Conservation (phyloP, 306 rosid genomes). For the Prosopis cineraria region DNA sequence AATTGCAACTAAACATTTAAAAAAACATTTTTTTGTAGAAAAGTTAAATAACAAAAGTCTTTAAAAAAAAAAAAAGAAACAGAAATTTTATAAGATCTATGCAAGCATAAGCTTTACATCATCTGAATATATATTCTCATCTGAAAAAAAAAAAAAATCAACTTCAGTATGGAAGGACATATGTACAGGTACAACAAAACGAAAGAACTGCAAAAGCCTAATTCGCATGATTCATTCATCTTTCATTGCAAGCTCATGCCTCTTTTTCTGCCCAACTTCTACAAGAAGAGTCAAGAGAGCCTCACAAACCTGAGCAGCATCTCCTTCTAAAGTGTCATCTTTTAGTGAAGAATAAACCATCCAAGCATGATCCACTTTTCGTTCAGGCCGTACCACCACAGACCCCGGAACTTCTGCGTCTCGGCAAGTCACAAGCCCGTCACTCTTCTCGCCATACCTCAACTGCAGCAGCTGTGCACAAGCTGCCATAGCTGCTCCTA, state of each 20-base stretch:
- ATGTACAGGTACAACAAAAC: constrained; percentile 25
- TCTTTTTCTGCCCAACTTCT: constrained; percentile 76
- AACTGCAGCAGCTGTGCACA: constrained; percentile 88
- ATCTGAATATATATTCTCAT: constrained; percentile 16
- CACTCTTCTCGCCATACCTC: constrained; percentile 91
- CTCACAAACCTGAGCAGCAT: constrained; percentile 93
- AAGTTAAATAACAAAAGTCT: background rate
- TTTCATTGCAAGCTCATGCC: constrained; percentile 60
- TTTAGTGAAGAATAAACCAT: constrained; percentile 86
- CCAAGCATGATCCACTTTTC: constrained; percentile 95
- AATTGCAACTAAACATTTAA: background rate
- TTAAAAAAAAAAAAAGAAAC: background rate
- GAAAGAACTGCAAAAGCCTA: background rate
- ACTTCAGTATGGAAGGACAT: constrained; percentile 11
- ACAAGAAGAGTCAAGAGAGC: constrained; percentile 84
- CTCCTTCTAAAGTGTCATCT: constrained; percentile 68
- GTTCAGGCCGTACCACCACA: constrained; percentile 74
- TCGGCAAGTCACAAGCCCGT: constrained; percentile 89
- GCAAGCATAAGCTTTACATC: background rate
- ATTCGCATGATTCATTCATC: constrained; percentile 53
- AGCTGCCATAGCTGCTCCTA: constrained; percentile 98
- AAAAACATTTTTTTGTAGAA: no score
- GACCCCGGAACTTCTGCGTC: constrained; percentile 97
- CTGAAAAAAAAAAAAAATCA: no score
- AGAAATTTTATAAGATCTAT: background rate